Conservation (phyloP, 2,329 filamentous ascomycete genomes). For the Metarhizium robertsii region DNA sequence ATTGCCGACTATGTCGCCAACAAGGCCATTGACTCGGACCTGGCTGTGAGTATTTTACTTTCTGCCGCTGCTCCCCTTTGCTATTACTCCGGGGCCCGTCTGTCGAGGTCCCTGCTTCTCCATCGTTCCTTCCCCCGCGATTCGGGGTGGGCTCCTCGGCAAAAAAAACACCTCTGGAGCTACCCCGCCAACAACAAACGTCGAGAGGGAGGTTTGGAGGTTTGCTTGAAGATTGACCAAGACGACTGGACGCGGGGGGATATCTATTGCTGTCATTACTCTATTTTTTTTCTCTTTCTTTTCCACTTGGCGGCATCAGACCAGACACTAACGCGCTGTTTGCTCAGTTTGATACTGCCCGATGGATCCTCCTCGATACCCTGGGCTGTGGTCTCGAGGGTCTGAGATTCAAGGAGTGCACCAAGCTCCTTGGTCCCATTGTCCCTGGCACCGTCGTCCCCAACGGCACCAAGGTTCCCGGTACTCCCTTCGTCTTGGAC, state of each 20-base stretch:
- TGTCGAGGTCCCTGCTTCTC: not conserved
- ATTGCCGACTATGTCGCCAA: slow-evolving; percentile 94
- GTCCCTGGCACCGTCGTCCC: slow-evolving; percentile 87
- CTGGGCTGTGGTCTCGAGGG: slow-evolving; percentile 94
- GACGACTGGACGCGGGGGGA: too few relatives aligned
- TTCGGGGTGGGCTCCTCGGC: not conserved
- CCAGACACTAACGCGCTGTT: not conserved
- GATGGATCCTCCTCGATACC: slow-evolving; percentile 94
- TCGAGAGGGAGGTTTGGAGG: too few relatives aligned
- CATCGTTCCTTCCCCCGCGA: not conserved
- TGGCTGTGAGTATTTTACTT: slow-evolving; percentile 60
- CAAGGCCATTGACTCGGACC: slow-evolving; percentile 79
- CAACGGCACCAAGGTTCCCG: slow-evolving; percentile 83
- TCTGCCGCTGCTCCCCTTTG: not conserved
- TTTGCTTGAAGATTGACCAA: too few relatives aligned
- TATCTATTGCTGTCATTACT: not conserved
- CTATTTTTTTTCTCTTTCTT: not conserved
- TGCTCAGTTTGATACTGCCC: slow-evolving; percentile 79
- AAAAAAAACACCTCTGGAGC: not conserved
- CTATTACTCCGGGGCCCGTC: too few relatives aligned
- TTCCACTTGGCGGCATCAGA: too few relatives aligned
- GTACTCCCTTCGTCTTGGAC: slow-evolving; percentile 89
- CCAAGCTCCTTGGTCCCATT: slow-evolving; percentile 85
- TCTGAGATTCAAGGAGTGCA: slow-evolving; percentile 90
- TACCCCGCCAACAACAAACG: not conserved